These are phyloP conservation scores for Blumeriella jaapii DNA, from an alignment of 2,329 filamentous ascomycete species.

Conservation along the genomic window DNA sequence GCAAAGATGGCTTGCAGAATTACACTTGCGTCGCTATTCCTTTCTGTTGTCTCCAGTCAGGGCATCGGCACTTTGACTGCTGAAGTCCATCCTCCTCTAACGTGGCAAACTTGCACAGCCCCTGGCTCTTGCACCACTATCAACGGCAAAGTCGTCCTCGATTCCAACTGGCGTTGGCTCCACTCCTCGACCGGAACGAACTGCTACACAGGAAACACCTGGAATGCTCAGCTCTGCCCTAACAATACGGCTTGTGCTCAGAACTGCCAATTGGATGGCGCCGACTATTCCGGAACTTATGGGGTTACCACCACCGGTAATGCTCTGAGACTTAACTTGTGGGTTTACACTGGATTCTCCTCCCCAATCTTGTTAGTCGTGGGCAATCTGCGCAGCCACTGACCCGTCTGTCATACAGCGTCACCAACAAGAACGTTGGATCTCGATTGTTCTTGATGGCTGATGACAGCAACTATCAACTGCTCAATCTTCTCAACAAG, in stretches of 20 bases:
- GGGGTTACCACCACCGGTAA: conserved; percentile 41
- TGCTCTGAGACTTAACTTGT: conserved; percentile 44
- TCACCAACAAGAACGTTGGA: conserved; percentile 41
- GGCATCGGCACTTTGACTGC: conserved; percentile 34
- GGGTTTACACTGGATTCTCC: no score
- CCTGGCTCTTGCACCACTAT: conserved; percentile 36
- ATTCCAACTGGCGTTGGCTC: conserved; percentile 48
- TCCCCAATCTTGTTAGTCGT: neutral
- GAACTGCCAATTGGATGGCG: conserved; percentile 42
- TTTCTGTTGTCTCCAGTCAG: conserved; percentile 33
- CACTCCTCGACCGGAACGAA: conserved; percentile 30
- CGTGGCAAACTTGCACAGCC: conserved; percentile 39
- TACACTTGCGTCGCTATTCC: conserved; percentile 8
- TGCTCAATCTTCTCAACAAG: conserved; percentile 52
- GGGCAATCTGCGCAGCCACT: no score
- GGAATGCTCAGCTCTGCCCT: conserved; percentile 33
- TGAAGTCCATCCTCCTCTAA: conserved; percentile 41
- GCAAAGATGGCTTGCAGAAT: conserved; percentile 14
- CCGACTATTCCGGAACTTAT: conserved; percentile 40
- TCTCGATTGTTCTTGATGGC: conserved; percentile 55
- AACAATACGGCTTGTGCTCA: conserved; percentile 33
- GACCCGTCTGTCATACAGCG: no score
- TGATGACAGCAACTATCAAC: conserved; percentile 48
- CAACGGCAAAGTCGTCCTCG: conserved; percentile 38
- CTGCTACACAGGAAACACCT: conserved; percentile 34